phyloP scores from a whole-genome alignment of 805 yeast genomes.

The Isabelozyma gotoi region DNA sequence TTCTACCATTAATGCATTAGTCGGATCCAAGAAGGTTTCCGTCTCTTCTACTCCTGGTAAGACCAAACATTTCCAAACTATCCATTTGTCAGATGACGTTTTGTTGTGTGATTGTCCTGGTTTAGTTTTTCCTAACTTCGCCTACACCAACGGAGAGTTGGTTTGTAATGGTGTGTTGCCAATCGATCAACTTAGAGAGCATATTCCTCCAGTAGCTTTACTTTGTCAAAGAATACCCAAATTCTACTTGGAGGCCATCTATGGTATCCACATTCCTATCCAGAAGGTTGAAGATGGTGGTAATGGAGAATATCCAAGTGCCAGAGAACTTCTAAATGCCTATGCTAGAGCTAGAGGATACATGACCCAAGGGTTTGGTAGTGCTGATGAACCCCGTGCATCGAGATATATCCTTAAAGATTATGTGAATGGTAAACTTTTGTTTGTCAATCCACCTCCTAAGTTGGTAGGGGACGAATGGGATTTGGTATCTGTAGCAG shows the following conservation, averaged over 20 bases:
- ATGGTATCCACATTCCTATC: constrained; percentile 86
- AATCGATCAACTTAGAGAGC: constrained; percentile 93
- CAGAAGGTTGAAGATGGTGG: constrained; percentile 85
- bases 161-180: constrained; percentile 99
- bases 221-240: constrained; percentile 90
- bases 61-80: constrained; percentile 98
- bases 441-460: constrained; percentile 90
- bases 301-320: constrained; percentile 74
- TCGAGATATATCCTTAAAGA: constrained; percentile 90
- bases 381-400: constrained; percentile 95
- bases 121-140: constrained; percentile 96
- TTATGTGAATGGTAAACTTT: constrained; percentile 87
- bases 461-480: constrained; percentile 56
- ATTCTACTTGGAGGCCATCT: constrained; percentile 81
- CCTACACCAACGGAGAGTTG: constrained; percentile 92
- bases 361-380: constrained; percentile 96
- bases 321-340: constrained; percentile 84
- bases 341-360: constrained; percentile 97
- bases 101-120: constrained; percentile 98
- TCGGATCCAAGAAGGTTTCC: constrained; percentile 96
- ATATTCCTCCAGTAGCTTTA: constrained; percentile 81
- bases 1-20: constrained; percentile 95
- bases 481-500: constrained; percentile 46
- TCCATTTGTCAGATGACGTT: constrained; percentile 76
- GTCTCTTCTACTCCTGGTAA: constrained; percentile 99